These are phyloP conservation scores for Xylariaceae sp. DNA, from an alignment of 2,329 filamentous ascomycete genomes.

Conservation along the genomic window DNA sequence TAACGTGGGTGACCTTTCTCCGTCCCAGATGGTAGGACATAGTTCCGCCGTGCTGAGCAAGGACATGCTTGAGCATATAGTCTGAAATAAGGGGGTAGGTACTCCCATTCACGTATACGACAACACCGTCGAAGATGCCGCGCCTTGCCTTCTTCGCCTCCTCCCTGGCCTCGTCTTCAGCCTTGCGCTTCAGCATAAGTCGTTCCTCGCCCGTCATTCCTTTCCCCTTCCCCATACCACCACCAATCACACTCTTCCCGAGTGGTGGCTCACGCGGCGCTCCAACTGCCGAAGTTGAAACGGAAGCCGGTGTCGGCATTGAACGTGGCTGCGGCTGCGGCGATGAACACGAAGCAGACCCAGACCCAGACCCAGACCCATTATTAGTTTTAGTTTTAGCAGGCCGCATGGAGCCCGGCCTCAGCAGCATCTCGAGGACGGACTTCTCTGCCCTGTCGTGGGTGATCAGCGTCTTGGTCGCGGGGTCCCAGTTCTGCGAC, in stretches of 20 bases:
- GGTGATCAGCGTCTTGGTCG: conserved; percentile 40
- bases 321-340: conserved; percentile 3
- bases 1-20: conserved; percentile 76
- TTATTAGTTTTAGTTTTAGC: neutral
- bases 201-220: neutral
- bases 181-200: conserved; percentile 24
- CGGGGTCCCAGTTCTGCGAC: conserved; percentile 49
- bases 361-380: conserved; percentile 12
- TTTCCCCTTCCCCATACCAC: neutral
- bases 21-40: conserved; percentile 67
- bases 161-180: conserved; percentile 28
- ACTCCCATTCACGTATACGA: conserved; percentile 82
- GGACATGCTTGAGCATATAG: conserved; percentile 74
- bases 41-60: conserved; percentile 67
- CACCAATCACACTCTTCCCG: too few species aligned
- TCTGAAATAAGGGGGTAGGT: conserved; percentile 78
- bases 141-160: conserved; percentile 33
- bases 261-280: neutral
- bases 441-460: conserved; percentile 38
- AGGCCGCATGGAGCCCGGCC: conserved; percentile 40
- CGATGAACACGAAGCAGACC: conserved; percentile 8
- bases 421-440: conserved; percentile 50
- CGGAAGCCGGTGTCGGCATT: neutral
- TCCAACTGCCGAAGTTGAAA: neutral
- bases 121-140: conserved; percentile 63